Evolutionary conservation across 75 land plant species (phyloP).

Genomic region (Selaginella moellendorffii): DNA sequence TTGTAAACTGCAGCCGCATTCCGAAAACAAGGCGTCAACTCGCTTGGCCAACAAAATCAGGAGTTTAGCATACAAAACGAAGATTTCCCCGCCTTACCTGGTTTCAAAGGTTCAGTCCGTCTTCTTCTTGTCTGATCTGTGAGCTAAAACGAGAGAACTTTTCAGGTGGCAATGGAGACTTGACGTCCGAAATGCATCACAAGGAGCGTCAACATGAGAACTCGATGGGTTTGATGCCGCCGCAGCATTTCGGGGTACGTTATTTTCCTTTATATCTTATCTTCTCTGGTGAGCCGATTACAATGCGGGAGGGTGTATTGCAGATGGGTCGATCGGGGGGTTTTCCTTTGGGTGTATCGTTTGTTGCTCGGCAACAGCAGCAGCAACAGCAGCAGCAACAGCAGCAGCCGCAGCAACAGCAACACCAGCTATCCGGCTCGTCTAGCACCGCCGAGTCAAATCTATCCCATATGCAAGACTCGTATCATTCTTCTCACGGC

Average conservation of each 20-base stretch:
- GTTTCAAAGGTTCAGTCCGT: constrained; percentile 69
- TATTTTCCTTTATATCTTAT: constrained; percentile 1
- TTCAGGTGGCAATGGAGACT: constrained; percentile 23
- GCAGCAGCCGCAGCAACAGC: neutral
- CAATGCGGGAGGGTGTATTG: too few relatives aligned
- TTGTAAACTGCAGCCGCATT: constrained; percentile 64
- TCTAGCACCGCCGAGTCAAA: neutral
- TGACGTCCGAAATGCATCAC: constrained; percentile 20
- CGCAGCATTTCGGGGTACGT: constrained; percentile 25
- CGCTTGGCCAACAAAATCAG: constrained; percentile 90
- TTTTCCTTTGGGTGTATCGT: constrained; percentile 29
- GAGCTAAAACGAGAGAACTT: neutral
- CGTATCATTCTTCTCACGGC: neutral
- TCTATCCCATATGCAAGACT: neutral
- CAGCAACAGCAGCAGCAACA: constrained; percentile 5
- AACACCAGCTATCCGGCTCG: neutral
- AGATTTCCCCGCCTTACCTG: constrained; percentile 94
- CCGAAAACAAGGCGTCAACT: constrained; percentile 74
- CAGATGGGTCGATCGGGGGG: constrained; percentile 30
- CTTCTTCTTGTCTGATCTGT: neutral
- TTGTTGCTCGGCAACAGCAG: constrained; percentile 16
- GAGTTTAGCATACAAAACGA: constrained; percentile 98
- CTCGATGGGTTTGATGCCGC: constrained; percentile 23
- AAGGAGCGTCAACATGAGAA: constrained; percentile 32
- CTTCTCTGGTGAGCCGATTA: too few relatives aligned